Evolutionary conservation across 352 stramenopile genomes (phyloP), one percentile per base, ranked within the genome.

Genomic region (Globisporangium paddicum): DNA sequence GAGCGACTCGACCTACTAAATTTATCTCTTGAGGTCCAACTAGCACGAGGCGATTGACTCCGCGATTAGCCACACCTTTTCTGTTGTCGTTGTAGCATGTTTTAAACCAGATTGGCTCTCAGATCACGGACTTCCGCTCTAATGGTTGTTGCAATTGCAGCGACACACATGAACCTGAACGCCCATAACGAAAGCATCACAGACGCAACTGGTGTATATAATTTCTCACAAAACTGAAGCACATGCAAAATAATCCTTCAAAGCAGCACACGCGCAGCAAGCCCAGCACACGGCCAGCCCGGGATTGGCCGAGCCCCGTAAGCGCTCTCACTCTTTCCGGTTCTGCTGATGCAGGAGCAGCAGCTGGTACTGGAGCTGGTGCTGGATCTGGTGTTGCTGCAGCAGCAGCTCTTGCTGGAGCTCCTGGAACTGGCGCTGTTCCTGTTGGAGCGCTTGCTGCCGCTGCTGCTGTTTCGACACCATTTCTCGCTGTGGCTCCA

Each of bases 1-100:
- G 9, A 72, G 59, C 58, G 54, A 47, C 32, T 52, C 65, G 3
- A 55, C 65, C 26, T 76, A 76, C 34, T 76, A 48, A 55, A 21
- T 18, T 2, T n/a, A n/a, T 18, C 13, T 10, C 9, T 28, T 11
- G 23, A 50, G 14, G 34, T n/a, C 18, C 19, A 23, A 46, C 5
- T 8, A 8, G n/a, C 16, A 34, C 21, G 45, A 51, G n/a, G 45
- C 16, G 18, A 44, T 10, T 1, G 26, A 34, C n/a, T n/a, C n/a
- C n/a, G n/a, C n/a, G n/a, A n/a, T n/a, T n/a, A n/a, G n/a, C 26
- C 18, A 8, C 21, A 6, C 2, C 38, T 21, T 23, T 50, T 32
- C 34, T 50, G 21, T 48, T 28, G 35, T 41, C 7, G 16, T 19
- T 44, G 16, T n/a, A 32, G 6, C 18, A 5, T 42, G 11, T 42